Evolutionary conservation across 2,329 filamentous ascomycete genomes (phyloP).

Genomic region (Penicillium digitatum): DNA sequence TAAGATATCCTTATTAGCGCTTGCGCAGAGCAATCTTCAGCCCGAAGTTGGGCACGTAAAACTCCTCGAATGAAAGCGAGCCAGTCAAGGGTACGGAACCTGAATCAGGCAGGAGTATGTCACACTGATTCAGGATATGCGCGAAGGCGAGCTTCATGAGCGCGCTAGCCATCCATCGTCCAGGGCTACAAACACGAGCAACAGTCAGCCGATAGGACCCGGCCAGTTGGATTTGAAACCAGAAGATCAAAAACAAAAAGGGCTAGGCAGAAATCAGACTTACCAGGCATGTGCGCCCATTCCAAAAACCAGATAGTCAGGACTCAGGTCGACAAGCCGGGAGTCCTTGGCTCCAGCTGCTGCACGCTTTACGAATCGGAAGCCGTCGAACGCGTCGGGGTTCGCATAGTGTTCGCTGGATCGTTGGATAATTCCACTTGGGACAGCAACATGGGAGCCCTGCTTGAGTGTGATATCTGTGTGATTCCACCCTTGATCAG

Average conservation of each 20-base stretch:
- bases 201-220: constrained; percentile 12
- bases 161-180: constrained; percentile 22
- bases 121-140: constrained; percentile 14
- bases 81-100: constrained; percentile 7
- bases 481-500: neutral
- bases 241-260: neutral
- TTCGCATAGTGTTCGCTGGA: constrained; percentile 12
- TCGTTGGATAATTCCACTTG: constrained; percentile 18
- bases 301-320: constrained; percentile 24
- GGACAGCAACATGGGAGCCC: constrained; percentile 21
- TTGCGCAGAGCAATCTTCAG: constrained; percentile 31
- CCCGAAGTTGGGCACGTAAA: constrained; percentile 23
- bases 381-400: constrained; percentile 20
- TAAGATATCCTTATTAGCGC: constrained; percentile 25
- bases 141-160: constrained; percentile 21
- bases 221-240: constrained; percentile 15
- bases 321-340: constrained; percentile 19
- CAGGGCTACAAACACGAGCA: constrained; percentile 16
- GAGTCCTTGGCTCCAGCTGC: constrained; percentile 12
- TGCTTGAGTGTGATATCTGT: constrained; percentile 19
- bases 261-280: constrained; percentile 1
- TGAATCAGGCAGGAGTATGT: constrained; percentile 13
- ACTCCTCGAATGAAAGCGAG: constrained; percentile 25
- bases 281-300: constrained; percentile 24
- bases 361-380: constrained; percentile 19